A percentile compares a stretch with the other conserved stretches of the same genome.
phyloP scores from a whole-genome alignment of 768 basidiomycete genomes.

The Inosperma sp. region DNA sequence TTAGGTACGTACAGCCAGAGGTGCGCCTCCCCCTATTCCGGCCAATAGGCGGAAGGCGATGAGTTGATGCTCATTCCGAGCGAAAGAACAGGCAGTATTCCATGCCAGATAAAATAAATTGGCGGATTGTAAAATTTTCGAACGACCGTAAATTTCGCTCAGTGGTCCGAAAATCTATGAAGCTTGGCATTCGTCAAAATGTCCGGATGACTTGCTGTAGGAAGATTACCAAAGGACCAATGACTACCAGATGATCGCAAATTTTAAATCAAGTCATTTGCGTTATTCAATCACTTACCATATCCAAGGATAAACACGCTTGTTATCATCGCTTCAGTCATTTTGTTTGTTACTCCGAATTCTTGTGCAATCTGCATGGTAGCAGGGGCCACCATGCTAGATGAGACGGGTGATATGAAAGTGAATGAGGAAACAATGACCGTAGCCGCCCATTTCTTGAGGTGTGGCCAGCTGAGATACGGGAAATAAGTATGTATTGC shows the following conservation, averaged over 20 bases:
- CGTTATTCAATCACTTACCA: constrained; percentile 33
- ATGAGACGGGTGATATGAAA: constrained; percentile 64
- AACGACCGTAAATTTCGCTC: constrained; percentile 68
- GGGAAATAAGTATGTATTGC: neutral
- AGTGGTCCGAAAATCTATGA: constrained; percentile 53
- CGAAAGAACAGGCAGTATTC: constrained; percentile 66
- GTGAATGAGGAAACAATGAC: constrained; percentile 61
- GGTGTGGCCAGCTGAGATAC: constrained; percentile 47
- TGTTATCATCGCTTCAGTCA: constrained; percentile 50
- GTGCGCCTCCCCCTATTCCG: constrained; percentile 70
- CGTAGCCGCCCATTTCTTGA: constrained; percentile 60
- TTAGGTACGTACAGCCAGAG: constrained; percentile 35
- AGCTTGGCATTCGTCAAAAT: neutral
- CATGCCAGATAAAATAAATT: constrained; percentile 68
- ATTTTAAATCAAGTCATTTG: neutral
- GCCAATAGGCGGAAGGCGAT: constrained; percentile 68
- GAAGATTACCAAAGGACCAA: constrained; percentile 44
- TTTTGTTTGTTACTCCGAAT: constrained; percentile 50
- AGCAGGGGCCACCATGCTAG: constrained; percentile 73
- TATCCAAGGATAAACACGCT: constrained; percentile 54
- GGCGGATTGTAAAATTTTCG: constrained; percentile 52
- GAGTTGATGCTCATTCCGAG: constrained; percentile 51
- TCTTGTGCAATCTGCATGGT: constrained; percentile 43
- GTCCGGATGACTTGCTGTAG: neutral
- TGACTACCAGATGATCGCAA: constrained; percentile 30